Conservation (phyloP, 345 rosid genomes). For the Linum lewisii region DNA sequence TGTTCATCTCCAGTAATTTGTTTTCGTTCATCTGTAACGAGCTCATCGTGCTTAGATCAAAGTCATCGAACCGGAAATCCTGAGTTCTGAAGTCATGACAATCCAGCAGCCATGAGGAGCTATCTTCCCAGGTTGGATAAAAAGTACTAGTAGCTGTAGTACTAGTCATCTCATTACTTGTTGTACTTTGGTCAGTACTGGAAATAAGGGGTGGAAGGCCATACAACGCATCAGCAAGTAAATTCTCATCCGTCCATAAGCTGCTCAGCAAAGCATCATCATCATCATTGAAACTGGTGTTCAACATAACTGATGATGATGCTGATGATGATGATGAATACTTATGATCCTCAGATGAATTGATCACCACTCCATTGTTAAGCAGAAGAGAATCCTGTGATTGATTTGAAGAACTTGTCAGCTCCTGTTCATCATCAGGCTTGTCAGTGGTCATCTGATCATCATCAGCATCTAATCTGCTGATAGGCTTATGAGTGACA, state of each 20-base stretch:
- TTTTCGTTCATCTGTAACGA: conserved; percentile 29
- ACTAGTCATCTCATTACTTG: neutral
- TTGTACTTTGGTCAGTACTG: neutral
- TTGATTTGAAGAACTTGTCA: too few relatives aligned
- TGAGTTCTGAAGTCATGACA: conserved; percentile 83
- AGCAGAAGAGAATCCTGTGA: conserved; percentile 7
- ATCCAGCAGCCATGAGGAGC: conserved; percentile 44
- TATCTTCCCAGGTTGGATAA: conserved; percentile 40
- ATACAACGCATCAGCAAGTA: conserved; percentile 29
- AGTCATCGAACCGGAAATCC: conserved; percentile 54
- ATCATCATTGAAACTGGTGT: conserved; percentile 38
- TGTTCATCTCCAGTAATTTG: too few relatives aligned
- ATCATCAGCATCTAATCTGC: conserved; percentile 15
- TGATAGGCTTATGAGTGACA: conserved; percentile 62
- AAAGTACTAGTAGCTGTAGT: neutral
- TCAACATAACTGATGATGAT: conserved; percentile 19
- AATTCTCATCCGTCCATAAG: conserved; percentile 55
- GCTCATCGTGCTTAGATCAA: conserved; percentile 22
- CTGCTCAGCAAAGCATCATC: conserved; percentile 46
- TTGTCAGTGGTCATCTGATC: neutral
- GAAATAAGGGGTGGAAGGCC: conserved; percentile 10
- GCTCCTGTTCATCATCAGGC: too few relatives aligned
- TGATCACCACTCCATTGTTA: too few relatives aligned
- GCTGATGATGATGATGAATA: neutral
- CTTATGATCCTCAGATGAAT: too few relatives aligned